These are phyloP conservation scores for Penstemon davidsonii DNA, from an alignment of 257 asterid species.

Conservation along the genomic window DNA sequence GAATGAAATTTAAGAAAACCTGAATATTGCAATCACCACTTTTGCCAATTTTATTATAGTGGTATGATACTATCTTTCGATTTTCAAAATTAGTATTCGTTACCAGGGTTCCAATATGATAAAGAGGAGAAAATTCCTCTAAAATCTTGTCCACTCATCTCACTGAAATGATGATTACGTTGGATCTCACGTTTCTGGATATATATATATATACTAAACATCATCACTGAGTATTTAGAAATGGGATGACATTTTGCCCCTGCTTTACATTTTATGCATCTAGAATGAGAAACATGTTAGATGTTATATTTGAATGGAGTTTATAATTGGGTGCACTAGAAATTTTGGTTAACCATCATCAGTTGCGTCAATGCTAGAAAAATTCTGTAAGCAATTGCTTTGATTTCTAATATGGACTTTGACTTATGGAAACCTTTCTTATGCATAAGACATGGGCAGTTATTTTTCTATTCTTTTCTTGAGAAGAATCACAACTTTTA, in stretches of 20 bases:
- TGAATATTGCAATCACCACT: conserved; percentile 3
- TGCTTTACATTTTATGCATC: conserved; percentile 7
- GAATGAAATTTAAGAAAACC: not conserved
- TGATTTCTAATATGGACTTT: not conserved
- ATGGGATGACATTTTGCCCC: not conserved
- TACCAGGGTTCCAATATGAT: not conserved
- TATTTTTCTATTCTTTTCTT: not conserved
- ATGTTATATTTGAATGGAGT: not conserved
- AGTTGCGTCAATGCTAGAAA: not conserved
- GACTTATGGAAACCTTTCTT: not conserved
- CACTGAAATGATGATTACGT: not conserved
- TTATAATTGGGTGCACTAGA: not conserved
- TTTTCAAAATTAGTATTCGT: no score
- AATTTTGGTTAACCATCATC: not conserved
- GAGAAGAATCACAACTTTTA: not conserved
- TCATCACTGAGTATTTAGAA: not conserved
- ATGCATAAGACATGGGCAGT: not conserved
- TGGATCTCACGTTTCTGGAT: not conserved
- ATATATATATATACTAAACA: not conserved
- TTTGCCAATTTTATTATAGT: not conserved
- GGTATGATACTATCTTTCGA: not conserved
- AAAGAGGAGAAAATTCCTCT: not conserved
- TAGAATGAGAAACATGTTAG: not conserved
- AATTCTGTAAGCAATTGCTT: not conserved
- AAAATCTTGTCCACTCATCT: not conserved